phyloP scores from a whole-genome alignment of 345 rosid genomes.

The Eucalyptus virginea region DNA sequence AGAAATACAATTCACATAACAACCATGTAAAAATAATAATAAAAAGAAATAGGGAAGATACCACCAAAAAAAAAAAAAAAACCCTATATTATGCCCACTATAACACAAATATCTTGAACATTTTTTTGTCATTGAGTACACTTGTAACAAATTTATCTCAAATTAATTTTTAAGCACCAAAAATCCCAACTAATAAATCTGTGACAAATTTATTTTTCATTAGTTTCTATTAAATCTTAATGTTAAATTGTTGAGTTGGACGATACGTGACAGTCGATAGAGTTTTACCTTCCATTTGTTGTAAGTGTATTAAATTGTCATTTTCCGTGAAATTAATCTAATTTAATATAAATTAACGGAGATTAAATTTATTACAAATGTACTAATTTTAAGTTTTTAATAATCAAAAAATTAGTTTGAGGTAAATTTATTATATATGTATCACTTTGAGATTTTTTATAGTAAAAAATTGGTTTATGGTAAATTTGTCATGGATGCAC shows the following conservation, averaged over 20 bases:
- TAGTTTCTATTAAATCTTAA: accelerated
- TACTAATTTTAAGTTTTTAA: too few species aligned
- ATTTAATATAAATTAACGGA: too few species aligned
- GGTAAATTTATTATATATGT: too few species aligned
- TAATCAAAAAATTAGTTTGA: accelerated
- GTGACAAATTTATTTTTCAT: background rate
- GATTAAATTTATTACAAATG: accelerated
- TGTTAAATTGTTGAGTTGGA: accelerated
- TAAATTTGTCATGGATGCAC: accelerated
- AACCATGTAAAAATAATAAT: background rate
- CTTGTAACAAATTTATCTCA: accelerated
- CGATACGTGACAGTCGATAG: accelerated
- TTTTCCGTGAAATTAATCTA: too few species aligned
- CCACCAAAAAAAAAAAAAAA: background rate
- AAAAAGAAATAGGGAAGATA: background rate
- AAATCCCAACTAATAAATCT: accelerated
- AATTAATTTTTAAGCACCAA: too few species aligned
- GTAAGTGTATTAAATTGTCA: accelerated
- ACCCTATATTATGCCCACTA: background rate
- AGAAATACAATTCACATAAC: background rate
- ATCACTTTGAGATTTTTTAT: background rate
- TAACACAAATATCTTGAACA: background rate
- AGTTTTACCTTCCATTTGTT: background rate
- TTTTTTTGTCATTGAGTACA: accelerated
- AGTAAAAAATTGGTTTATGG: accelerated